A percentile compares a stretch with the other conserved stretches of the same genome.
Conservation (phyloP, 2,329 filamentous ascomycete species). For the Biscogniauxia marginata region DNA sequence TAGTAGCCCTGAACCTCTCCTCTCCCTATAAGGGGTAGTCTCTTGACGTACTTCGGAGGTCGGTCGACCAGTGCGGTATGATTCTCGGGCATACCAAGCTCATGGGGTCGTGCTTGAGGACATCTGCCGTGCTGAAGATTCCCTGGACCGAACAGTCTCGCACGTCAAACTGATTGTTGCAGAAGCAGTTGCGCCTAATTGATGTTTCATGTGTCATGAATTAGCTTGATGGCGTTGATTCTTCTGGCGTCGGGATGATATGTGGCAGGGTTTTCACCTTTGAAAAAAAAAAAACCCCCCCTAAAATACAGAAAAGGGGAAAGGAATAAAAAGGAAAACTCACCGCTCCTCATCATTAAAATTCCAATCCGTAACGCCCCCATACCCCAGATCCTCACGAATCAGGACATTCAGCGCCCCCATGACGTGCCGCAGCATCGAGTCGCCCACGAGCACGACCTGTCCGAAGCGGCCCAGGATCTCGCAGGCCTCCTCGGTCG, state of each 20-base stretch:
- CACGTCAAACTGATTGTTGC: constrained; percentile 48
- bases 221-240: constrained; percentile 9
- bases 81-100: constrained; percentile 40
- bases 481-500: constrained; percentile 44
- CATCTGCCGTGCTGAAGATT: constrained; percentile 46
- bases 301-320: not conserved
- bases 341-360: constrained; percentile 43
- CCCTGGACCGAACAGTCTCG: constrained; percentile 48
- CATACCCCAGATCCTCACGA: constrained; percentile 46
- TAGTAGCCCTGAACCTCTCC: too few species aligned
- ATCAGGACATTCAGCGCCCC: constrained; percentile 46
- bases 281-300: not conserved
- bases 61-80: constrained; percentile 29
- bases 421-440: constrained; percentile 48
- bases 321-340: constrained; percentile 1
- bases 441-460: constrained; percentile 46
- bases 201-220: too few species aligned
- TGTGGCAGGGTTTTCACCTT: too few species aligned
- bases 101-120: constrained; percentile 39
- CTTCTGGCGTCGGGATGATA: too few species aligned
- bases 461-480: constrained; percentile 45
- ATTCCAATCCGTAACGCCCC: constrained; percentile 49
- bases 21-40: too few species aligned
- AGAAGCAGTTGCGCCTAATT: constrained; percentile 45
- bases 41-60: constrained; percentile 30